phyloP scores from a whole-genome alignment of 2,329 filamentous ascomycete species.

The Acephala macrosclerotiorum region DNA sequence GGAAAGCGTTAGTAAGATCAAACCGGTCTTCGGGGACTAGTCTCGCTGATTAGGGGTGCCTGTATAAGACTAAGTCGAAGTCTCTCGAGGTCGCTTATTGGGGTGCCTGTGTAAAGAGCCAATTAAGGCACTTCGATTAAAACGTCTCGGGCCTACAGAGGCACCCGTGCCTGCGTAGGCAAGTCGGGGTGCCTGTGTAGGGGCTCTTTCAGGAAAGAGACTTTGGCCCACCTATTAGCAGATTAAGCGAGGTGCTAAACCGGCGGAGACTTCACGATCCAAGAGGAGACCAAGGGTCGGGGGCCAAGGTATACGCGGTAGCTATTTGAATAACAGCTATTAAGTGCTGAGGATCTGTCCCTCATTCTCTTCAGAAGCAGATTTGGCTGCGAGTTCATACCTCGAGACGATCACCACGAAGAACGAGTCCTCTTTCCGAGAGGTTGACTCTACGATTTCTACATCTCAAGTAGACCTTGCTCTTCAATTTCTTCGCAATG shows the following conservation, averaged over 20 bases:
- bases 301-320: not conserved
- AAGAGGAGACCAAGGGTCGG: not conserved
- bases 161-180: too few species aligned
- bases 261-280: not conserved
- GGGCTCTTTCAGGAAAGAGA: too few species aligned
- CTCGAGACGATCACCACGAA: not conserved
- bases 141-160: too few species aligned
- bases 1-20: too few species aligned
- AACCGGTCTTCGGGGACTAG: too few species aligned
- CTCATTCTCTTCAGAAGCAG: not conserved
- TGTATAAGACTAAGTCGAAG: too few species aligned
- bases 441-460: not conserved
- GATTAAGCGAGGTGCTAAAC: not conserved
- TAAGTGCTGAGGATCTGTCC: not conserved
- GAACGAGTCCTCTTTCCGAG: not conserved
- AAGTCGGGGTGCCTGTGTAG: too few species aligned
- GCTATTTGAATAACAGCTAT: not conserved
- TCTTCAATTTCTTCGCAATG: not conserved
- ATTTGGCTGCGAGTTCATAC: not conserved
- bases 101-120: too few species aligned
- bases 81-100: too few species aligned
- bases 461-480: not conserved
- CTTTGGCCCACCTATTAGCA: not conserved
- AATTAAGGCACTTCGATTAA: too few species aligned
- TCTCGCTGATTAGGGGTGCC: too few species aligned